Base-by-base conservation (phyloP, 75 land plant species). In the Pinus taeda region DNA sequence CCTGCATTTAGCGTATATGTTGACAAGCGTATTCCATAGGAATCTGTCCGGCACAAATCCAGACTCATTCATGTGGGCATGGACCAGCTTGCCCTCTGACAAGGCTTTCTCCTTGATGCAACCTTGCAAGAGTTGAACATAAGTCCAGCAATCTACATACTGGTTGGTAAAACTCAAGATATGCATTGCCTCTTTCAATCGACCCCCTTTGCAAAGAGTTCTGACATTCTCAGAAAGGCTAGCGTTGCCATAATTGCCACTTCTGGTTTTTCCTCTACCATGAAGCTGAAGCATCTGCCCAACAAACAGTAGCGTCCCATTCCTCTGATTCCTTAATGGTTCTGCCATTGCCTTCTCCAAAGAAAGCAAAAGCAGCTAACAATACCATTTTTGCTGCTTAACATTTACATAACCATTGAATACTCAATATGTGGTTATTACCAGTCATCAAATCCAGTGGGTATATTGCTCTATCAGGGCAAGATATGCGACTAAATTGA, bases 61-160 rank as follows among this genome's bases (percentile, higher is more conserved):
- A 8, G 57, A 69, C 21, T 42, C 36, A 14, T 57, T 75, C 57
- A 83, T 59, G 22, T 74, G 58, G 66, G 37, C 39, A 59, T 83
- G 83, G 14, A 83, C 57, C 20, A 65, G 11, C 76, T 57, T 66
- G 42, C 81, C 84, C 24, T 59, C 20, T 15, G n/a, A 7, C 59
- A 69, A 17, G 59, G 80, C 83, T 53, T 65, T 14, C 30, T 64
- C 21, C 9, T 56, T 77, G 22, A 57, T 45, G 56, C 81, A 83
- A 15, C 76, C 83, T 8, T 79, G 76, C 56, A 83, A 20, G 9
- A 83, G 74, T 18, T 77, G 81, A 37, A 85, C 82, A 33, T 88
- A 59, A 20, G 90, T 89, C 65, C 65, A 37, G 18, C 36, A 37
- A 17, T 67, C 71, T 37, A 67, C 30, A 4, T 12, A 14, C 67